Evolutionary conservation across 2,329 filamentous ascomycete genomes (phyloP).

Genomic region (Salinomyces thailandicus): DNA sequence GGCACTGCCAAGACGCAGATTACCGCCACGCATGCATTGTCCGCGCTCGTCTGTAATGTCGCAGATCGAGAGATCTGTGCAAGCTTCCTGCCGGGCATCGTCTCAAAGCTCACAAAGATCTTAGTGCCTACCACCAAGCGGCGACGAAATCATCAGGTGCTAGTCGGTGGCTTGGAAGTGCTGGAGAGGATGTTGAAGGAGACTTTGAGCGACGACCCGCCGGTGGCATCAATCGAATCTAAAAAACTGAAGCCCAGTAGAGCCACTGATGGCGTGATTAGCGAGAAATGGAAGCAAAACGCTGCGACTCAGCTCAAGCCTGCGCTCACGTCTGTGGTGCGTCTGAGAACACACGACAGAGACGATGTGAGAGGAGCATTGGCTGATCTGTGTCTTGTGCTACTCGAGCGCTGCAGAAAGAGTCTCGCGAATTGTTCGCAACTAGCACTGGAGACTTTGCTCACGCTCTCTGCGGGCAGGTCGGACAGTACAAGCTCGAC

Average conservation of each 20-base stretch:
- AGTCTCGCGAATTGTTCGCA: slow-evolving; percentile 59
- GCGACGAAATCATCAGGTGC: slow-evolving; percentile 50
- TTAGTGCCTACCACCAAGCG: slow-evolving; percentile 58
- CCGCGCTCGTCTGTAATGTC: slow-evolving; percentile 52
- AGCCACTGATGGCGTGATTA: neutral
- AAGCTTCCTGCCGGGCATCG: slow-evolving; percentile 76
- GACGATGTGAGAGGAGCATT: slow-evolving; percentile 58
- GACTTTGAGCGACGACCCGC: slow-evolving; percentile 8
- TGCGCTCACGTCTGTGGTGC: slow-evolving; percentile 67
- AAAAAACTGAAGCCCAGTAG: neutral
- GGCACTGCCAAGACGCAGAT: slow-evolving; percentile 58
- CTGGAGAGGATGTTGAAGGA: slow-evolving; percentile 14
- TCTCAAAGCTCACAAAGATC: slow-evolving; percentile 69
- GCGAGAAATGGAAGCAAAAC: slow-evolving; percentile 59
- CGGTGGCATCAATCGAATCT: neutral
- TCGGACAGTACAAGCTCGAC: neutral
- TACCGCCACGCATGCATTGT: slow-evolving; percentile 56
- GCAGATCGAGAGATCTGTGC: slow-evolving; percentile 65
- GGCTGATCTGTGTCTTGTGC: slow-evolving; percentile 57
- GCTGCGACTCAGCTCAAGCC: slow-evolving; percentile 74
- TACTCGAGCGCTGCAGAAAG: slow-evolving; percentile 68
- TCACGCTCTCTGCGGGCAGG: slow-evolving; percentile 51
- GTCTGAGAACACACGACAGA: slow-evolving; percentile 60
- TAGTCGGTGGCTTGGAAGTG: slow-evolving; percentile 33
- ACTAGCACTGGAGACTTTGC: slow-evolving; percentile 70